Base-by-base conservation (phyloP, 169 alveolate genomes). In the Fabrea salina region DNA sequence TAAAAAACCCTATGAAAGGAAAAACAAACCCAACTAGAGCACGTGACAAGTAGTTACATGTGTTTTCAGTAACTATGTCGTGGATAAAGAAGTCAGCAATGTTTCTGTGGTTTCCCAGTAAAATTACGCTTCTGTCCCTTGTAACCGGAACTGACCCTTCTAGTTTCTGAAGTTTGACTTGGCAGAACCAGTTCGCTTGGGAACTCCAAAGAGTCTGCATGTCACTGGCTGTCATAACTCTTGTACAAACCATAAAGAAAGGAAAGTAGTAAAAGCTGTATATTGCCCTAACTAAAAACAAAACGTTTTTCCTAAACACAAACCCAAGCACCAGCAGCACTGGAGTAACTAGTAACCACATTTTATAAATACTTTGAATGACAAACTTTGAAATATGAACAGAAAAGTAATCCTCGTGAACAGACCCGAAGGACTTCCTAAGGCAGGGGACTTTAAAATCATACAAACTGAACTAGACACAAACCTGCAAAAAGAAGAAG, bases 401-500 rank as follows among this genome's bases (percentile, higher is more conserved):
- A 19, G 41, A 68, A 68, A 40, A 22, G 30, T 68, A 13, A 44
- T 40, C 8, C 32, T 68, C 8, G 66, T 22, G 30, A 8, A 37
- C 8, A 19, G 57, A 13, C 78, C 78, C 19, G 64, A 44, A 68
- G 78, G 66, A 13, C 37, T 8, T 1, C 35, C 30, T 0, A 40
- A 68, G 30, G 47, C 7, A 16, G 19, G 30, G 7, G 78, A 68
- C 78, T 68, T 68, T 30, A 37, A 40, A 44, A 16, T 22, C 32
- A 2, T 47, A n/a, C n/a, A 8, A 40, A 64, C 40, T 41, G 50
- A 13, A 8, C 57, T 68, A 2, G n/a, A 68, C 32, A 68, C 78
- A 16, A 30, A 16, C 37, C 44, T 80, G 5, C 40, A 81, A 77
- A 80, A 68, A 35, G 84, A 79, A 5, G 72, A 85, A 85, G 67